Evolutionary conservation across 495 filamentous ascomycete species (phyloP), one percentile per base, ranked within the genome.

Genomic region (Aspergillus affinis): DNA sequence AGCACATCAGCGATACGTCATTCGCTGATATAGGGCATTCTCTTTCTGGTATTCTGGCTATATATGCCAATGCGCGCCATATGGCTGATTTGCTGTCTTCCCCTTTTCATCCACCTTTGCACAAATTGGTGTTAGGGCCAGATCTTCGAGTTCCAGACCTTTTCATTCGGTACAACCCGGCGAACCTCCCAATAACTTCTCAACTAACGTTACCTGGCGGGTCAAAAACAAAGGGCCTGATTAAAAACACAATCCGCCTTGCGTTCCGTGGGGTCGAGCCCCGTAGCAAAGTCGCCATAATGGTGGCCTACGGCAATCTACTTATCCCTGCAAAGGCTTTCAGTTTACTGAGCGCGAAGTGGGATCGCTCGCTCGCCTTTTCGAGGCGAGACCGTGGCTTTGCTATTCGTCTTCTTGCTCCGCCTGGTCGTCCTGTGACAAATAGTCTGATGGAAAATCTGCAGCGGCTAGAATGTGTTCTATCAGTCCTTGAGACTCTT

Each of bases 201-300:
- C 75, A 60, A 29, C 63, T 78, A 57, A 51, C 64, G 9, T 52
- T 71, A 46, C 74, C 75, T 36, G 51, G 61, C 21, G 65, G 68
- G 1, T 44, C 72, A 19, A 68, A 67, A 18, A 72, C 57, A 36
- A 69, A 63, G 54, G 60, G 64, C n/a, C 69, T 70, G 48, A 55
- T 78, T 7, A 71, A 69, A 45, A 63, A 77, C 26, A 73, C 74
- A 15, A 53, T 80, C 54, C 70, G 75, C 44, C 68, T 80, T 45
- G 64, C 69, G 19, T 80, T 78, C 56, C 70, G 74, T 51, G 77
- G 77, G 30, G 64, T 78, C n/a, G 75, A 80, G 61, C 63, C 54
- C 41, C 60, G 63, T 20, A 69, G 56, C 30, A 69, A 72, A 26
- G 65, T 64, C 48, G 72, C 67, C 41, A 73, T 75, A n/a, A 56